These are phyloP conservation scores for Suillus ampliporus DNA, from an alignment of 768 basidiomycete genomes.

Conservation along the genomic window DNA sequence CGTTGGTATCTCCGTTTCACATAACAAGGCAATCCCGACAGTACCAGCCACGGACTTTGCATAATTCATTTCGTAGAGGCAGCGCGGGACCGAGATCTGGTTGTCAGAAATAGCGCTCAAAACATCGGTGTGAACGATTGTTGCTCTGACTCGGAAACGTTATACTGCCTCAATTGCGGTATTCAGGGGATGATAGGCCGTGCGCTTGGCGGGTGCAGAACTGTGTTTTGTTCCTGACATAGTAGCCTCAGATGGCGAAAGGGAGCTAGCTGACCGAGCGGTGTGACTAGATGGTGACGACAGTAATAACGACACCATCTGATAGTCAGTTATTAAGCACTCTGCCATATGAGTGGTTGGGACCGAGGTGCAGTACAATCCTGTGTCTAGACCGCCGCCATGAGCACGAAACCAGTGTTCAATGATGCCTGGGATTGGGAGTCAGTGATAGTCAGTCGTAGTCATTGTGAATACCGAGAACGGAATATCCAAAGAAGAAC, in stretches of 20 bases:
- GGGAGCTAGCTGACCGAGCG: background rate
- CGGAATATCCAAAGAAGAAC: background rate
- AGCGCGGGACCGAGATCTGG: background rate
- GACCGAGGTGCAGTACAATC: background rate
- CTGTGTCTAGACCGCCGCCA: background rate
- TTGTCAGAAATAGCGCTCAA: background rate
- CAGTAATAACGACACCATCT: background rate
- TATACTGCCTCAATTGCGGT: background rate
- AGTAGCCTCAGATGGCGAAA: background rate
- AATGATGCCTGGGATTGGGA: background rate
- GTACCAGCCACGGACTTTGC: background rate
- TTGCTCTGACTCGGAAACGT: background rate
- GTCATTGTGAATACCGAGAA: background rate
- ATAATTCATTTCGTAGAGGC: too few relatives aligned
- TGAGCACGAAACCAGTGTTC: conserved; percentile 3
- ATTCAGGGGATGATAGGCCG: background rate
- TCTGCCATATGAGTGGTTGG: background rate
- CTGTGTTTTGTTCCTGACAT: background rate
- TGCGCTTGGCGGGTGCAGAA: background rate
- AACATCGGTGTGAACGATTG: too few relatives aligned
- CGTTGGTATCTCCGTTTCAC: background rate
- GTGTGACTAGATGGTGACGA: background rate
- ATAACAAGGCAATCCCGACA: background rate
- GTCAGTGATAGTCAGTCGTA: background rate
- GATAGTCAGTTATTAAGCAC: too few relatives aligned